These are phyloP conservation scores for Zoysia japonica DNA, from an alignment of 176 grass and related monocot genomes.

Conservation along the genomic window DNA sequence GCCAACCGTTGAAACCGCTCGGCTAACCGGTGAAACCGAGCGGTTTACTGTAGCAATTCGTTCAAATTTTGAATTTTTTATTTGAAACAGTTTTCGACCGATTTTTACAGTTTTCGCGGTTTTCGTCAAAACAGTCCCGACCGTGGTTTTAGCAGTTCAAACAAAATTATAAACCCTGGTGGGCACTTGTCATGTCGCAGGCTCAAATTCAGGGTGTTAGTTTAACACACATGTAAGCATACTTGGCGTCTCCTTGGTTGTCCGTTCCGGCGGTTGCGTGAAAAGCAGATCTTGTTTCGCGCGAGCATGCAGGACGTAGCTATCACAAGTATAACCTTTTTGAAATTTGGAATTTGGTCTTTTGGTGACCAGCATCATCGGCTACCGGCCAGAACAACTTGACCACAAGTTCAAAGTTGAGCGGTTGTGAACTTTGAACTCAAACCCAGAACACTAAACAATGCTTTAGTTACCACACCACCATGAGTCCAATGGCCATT, in stretches of 20 bases:
- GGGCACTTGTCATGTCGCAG: background rate
- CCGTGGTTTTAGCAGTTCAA: too few relatives aligned
- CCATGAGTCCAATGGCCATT: too few relatives aligned
- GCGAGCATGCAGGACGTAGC: background rate
- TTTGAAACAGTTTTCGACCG: too few relatives aligned
- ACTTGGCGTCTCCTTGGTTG: background rate
- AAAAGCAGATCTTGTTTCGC: background rate
- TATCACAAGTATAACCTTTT: background rate
- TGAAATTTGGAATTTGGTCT: background rate
- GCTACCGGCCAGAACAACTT: background rate
- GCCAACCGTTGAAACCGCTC: too few relatives aligned
- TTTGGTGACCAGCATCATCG: background rate
- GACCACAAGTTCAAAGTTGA: background rate
- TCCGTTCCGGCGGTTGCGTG: conserved; percentile 9
- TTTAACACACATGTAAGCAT: background rate
- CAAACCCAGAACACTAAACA: background rate
- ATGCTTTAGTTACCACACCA: too few relatives aligned
- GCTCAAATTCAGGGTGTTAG: background rate
- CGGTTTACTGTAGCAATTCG: too few relatives aligned
- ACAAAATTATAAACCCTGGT: too few relatives aligned
- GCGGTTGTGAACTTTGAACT: background rate
- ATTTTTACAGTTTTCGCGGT: too few relatives aligned
- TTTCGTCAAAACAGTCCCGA: too few relatives aligned
- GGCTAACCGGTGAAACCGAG: too few relatives aligned
- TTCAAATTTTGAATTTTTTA: too few relatives aligned